Conservation (phyloP, 805 yeast genomes). For the Lipomyces yamadae region DNA sequence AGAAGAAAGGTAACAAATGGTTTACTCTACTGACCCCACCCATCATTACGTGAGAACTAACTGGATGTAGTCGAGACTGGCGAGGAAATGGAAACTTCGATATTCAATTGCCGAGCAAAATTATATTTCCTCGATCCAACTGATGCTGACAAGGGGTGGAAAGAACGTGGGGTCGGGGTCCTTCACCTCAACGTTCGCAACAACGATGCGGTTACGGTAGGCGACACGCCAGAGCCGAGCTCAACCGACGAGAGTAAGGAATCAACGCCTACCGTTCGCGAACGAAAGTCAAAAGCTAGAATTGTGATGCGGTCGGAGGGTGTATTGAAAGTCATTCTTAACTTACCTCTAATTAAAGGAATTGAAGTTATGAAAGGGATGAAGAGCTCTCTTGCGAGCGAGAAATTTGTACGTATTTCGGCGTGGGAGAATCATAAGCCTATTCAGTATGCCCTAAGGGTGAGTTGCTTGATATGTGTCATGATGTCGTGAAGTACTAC, state of each 20-base stretch:
- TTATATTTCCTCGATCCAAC: conserved; percentile 74
- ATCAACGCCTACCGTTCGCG: conserved; percentile 22
- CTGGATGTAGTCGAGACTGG: conserved; percentile 72
- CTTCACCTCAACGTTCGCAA: conserved; percentile 70
- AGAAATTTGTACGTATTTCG: conserved; percentile 78
- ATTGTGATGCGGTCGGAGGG: conserved; percentile 92
- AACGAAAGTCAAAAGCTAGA: conserved; percentile 54
- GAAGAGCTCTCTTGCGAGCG: conserved; percentile 81
- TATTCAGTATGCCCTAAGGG: conserved; percentile 77
- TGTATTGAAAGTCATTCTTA: conserved; percentile 77
- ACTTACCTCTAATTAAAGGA: conserved; percentile 62
- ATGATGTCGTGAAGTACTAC: neutral
- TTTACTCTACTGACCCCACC: neutral
- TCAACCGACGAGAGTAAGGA: conserved; percentile 14
- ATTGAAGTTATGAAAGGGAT: conserved; percentile 76
- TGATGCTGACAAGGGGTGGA: conserved; percentile 77
- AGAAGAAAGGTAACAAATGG: conserved; percentile 35
- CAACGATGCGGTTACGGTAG: conserved; percentile 10
- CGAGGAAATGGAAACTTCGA: conserved; percentile 80
- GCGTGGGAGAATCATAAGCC: conserved; percentile 70
- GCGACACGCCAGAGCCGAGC: conserved; percentile 10
- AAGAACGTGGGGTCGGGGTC: conserved; percentile 89
- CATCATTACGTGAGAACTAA: conserved; percentile 43
- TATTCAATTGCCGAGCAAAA: conserved; percentile 74
- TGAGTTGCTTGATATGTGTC: conserved; percentile 1